These are phyloP conservation scores for Termitomyces sp. DNA, from an alignment of 768 basidiomycete genomes.

Conservation along the genomic window DNA sequence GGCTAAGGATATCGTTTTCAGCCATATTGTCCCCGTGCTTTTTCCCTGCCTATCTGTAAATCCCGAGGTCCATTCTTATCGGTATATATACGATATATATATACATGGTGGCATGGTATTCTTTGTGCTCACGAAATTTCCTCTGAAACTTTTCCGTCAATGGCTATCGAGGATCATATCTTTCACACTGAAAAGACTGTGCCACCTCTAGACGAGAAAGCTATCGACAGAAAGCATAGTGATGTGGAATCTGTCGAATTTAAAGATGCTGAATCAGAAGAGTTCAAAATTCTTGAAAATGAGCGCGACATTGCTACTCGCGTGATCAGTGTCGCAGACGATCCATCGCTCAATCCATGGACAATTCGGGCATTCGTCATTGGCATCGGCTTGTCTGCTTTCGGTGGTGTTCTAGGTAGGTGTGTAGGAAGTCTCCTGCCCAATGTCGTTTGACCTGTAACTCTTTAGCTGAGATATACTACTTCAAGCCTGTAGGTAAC, in stretches of 20 bases:
- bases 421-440: constrained; percentile 1
- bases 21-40: neutral
- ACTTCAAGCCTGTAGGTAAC: constrained; percentile 51
- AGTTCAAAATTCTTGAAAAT: constrained; percentile 35
- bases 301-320: constrained; percentile 48
- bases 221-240: constrained; percentile 24
- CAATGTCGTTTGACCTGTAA: constrained; percentile 8
- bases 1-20: no score
- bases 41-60: neutral
- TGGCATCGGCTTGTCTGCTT: constrained; percentile 44
- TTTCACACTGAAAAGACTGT: constrained; percentile 9
- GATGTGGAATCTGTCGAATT: constrained; percentile 33
- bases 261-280: constrained; percentile 21
- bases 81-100: neutral
- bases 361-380: constrained; percentile 46
- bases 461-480: constrained; percentile 52
- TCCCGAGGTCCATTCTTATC: neutral
- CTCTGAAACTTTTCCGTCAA: constrained; percentile 1
- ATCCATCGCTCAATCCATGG: constrained; percentile 44
- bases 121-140: neutral
- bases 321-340: constrained; percentile 45
- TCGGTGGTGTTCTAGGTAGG: constrained; percentile 50
- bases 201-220: constrained; percentile 23
- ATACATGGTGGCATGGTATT: neutral
- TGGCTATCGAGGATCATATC: constrained; percentile 1